Evolutionary conservation across 164 flowering plant genomes (phyloP), one percentile per base, ranked within the genome.

Genomic region (Umbellularia californica): DNA sequence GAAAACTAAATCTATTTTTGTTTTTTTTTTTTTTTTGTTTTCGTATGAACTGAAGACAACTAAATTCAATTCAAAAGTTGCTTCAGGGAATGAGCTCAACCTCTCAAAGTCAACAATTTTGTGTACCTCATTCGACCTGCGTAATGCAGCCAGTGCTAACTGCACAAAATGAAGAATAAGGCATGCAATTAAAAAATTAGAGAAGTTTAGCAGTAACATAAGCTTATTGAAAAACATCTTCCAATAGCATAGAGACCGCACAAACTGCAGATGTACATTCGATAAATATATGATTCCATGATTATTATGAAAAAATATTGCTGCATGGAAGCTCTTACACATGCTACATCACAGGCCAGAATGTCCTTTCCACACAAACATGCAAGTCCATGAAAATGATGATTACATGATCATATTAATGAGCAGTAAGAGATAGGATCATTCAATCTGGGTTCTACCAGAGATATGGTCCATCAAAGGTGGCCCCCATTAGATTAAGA

Each of bases 141-240:
- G 92, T 79, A 96, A 78, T 65, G 94, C 97, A 83, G 93, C 97
- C 89, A 94, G 83, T 71, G 99, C 96, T 83, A 96, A 81, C 99
- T 96, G 92, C 79, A 83, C 9, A 63, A 33, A 60, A 76, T 30
- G 17, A 27, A 35, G 63, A 73, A 65, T 19, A 65, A 73, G 41
- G 33, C 14, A n/a, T 60, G 22, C n/a, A 23, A 11, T 14, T 15
- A 19, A 66, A n/a, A 65, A 50, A 50, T 0, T 20, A 41, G 58
- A 72, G 50, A 12, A 64, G 10, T 60, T 58, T 2, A 12, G 23
- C 2, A 64, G 35, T 35, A 64, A 12, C 23, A 20, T 55, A 20
- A n/a, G 22, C 27, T n/a, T 14, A 63, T 22, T 15, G 63, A 50
- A 65, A 13, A 19, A 66, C 35, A 41, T 14, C 12, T 22, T 47